Evolutionary conservation across 116 monocot genomes (phyloP).

Genomic region (Trichopus zeylanicus): DNA sequence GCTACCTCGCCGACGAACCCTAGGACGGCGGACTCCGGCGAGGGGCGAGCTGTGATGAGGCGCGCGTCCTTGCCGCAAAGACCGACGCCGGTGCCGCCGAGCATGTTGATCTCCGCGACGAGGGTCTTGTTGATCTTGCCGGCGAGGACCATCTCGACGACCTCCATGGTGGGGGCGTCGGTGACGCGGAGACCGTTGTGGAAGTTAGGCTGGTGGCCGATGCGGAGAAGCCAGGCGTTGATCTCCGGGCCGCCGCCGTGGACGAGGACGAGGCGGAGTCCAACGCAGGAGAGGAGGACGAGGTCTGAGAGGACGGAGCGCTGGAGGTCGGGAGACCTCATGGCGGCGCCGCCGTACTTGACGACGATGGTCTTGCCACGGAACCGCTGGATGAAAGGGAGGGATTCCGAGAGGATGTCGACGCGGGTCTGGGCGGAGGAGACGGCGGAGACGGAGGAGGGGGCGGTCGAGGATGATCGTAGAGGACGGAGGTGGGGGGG

Average conservation of each 20-base stretch:
- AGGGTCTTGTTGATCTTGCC: slow-evolving; percentile 88
- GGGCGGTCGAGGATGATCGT: slow-evolving; percentile 4
- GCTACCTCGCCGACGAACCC: slow-evolving; percentile 89
- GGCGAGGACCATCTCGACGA: slow-evolving; percentile 95
- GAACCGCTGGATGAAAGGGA: slow-evolving; percentile 88
- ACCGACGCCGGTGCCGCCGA: slow-evolving; percentile 78
- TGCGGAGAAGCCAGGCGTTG: slow-evolving; percentile 58
- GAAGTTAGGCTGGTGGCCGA: slow-evolving; percentile 63
- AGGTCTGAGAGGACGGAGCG: slow-evolving; percentile 72
- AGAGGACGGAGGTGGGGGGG: slow-evolving; percentile 1
- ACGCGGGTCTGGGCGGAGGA: slow-evolving; percentile 47
- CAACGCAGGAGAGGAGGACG: slow-evolving; percentile 83
- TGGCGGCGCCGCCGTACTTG: slow-evolving; percentile 96
- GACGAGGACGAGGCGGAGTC: slow-evolving; percentile 72
- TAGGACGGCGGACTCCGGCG: slow-evolving; percentile 47
- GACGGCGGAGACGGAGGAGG: background rate
- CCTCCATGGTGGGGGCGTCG: slow-evolving; percentile 86
- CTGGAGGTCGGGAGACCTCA: slow-evolving; percentile 59
- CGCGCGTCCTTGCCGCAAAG: slow-evolving; percentile 74
- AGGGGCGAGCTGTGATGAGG: slow-evolving; percentile 67
- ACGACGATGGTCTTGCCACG: slow-evolving; percentile 87
- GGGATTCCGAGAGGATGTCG: slow-evolving; percentile 84
- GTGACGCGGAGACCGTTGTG: slow-evolving; percentile 87
- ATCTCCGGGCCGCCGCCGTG: slow-evolving; percentile 93
- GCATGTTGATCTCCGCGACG: slow-evolving; percentile 69